Percentiles rank a stretch among this genome's conserved stretches.
Conservation (phyloP, 768 basidiomycete species). For the Hericium erinaceus region DNA sequence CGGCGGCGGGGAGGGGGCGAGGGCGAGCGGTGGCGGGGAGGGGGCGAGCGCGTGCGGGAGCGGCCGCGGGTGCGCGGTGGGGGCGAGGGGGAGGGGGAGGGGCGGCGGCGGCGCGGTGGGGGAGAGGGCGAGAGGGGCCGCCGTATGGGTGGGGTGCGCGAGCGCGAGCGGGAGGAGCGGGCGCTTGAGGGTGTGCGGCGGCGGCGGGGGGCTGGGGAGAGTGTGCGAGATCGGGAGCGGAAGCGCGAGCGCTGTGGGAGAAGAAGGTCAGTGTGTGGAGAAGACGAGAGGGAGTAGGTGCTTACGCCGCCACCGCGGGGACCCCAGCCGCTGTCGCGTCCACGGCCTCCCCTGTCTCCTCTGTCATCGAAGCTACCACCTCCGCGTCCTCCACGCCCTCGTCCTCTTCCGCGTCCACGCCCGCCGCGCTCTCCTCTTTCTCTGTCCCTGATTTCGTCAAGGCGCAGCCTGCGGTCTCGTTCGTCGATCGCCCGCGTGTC, state of each 20-base stretch:
- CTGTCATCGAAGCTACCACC: conserved; percentile 35
- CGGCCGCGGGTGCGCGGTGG: conserved; percentile 11
- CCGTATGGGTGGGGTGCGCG: conserved; percentile 12
- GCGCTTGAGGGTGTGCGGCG: conserved; percentile 23
- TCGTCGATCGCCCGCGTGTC: conserved; percentile 63
- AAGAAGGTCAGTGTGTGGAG: too few relatives aligned
- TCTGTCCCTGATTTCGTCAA: conserved; percentile 62
- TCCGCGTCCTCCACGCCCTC: conserved; percentile 46
- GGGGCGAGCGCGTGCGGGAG: not conserved
- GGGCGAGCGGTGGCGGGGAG: conserved; percentile 5
- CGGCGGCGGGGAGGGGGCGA: not conserved
- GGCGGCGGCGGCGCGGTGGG: conserved; percentile 20
- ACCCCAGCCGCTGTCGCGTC: conserved; percentile 59
- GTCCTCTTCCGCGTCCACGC: conserved; percentile 43
- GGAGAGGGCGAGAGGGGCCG: conserved; percentile 21
- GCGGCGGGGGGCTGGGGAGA: conserved; percentile 15
- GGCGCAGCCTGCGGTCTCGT: conserved; percentile 54
- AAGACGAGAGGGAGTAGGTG: too few relatives aligned
- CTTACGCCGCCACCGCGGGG: conserved; percentile 40
- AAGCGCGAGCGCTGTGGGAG: conserved; percentile 30
- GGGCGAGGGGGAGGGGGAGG: not conserved
- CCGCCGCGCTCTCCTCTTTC: conserved; percentile 40
- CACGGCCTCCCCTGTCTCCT: conserved; percentile 32
- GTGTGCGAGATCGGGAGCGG: conserved; percentile 32
- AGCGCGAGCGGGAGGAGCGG: conserved; percentile 22